Base-by-base conservation (phyloP, 2,329 filamentous ascomycete species). In the Cladosporium sp. region DNA sequence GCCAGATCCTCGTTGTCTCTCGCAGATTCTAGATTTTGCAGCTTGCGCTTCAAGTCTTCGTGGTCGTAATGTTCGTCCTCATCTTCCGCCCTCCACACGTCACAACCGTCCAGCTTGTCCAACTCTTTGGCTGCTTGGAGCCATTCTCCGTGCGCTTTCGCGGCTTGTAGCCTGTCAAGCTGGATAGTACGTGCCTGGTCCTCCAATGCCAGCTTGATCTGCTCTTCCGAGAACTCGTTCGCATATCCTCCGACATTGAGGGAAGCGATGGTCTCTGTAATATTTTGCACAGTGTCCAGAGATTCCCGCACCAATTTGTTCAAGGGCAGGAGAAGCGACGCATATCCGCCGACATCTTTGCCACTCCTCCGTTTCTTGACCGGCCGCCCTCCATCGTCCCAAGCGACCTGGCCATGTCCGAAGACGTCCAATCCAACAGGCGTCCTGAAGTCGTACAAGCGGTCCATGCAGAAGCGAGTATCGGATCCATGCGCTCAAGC, bases 21-120 rank as follows among this genome's bases (percentile, higher is more conserved):
- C 18, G 92, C 93, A 12, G 90, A 84, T 70, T 96, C 90, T 67
- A 97, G 83, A 70, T 92, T 87, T 63, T 83, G 80, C 52, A 96
- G 80, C n/a, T 91, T 88, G 36, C 85, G 81, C 69, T 88, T 83
- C 51, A 97, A 87, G 10, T 96, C 81, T 0, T 81, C 80, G 0
- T 87, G 85, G 72, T 94, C 87, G 77, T 93, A 95, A 71, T 93
- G 89, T 57, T 85, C 81, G n/a, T 84, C 87, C 60, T 86, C 83
- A 10, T 85, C 79, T 60, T 91, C 86, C 36, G 83, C 77, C 76
- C 97, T 97, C 93, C 93, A 97, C 32, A 82, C 80, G 70, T 94
- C 88, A 74, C 94, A 92, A 55, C 89, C 89, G 76, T 97, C 92
- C 15, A 97, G 81, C 11, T 84, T 77, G 75, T 97, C 93, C 52